phyloP scores from a whole-genome alignment of 306 rosid genomes.

The Trifolium fragiferum region DNA sequence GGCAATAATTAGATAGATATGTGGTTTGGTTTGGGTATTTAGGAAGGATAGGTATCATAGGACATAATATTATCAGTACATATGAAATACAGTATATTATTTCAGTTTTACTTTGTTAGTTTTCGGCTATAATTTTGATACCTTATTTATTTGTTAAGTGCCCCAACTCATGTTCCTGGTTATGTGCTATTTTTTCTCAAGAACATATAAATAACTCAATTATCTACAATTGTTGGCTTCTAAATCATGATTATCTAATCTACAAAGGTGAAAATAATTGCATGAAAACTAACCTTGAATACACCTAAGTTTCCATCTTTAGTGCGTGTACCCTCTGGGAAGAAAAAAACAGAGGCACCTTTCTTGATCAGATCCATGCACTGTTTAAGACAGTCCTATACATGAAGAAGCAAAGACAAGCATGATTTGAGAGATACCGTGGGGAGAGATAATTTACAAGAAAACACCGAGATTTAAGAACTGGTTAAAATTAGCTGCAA shows the following conservation, averaged over 20 bases:
- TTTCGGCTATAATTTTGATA: too few relatives aligned
- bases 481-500: constrained; percentile 24
- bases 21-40: too few relatives aligned
- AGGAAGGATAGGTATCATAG: too few relatives aligned
- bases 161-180: too few relatives aligned
- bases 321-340: constrained; percentile 96
- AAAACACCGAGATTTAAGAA: constrained; percentile 30
- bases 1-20: too few relatives aligned
- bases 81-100: background rate
- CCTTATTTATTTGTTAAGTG: too few relatives aligned
- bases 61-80: background rate
- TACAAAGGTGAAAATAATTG: background rate
- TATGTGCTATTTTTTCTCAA: too few relatives aligned
- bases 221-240: background rate
- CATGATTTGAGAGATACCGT: constrained; percentile 12
- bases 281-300: constrained; percentile 74
- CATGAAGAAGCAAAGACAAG: constrained; percentile 38
- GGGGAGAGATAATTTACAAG: constrained; percentile 1
- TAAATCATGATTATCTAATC: background rate
- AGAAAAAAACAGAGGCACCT: constrained; percentile 92
- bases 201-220: too few relatives aligned
- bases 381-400: constrained; percentile 79
- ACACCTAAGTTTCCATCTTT: constrained; percentile 81
- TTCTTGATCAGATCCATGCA: constrained; percentile 82
- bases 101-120: too few relatives aligned